Percentiles rank a stretch among this genome's conserved stretches.
Conservation (phyloP, 306 rosid species). For the Vigna unguiculata region DNA sequence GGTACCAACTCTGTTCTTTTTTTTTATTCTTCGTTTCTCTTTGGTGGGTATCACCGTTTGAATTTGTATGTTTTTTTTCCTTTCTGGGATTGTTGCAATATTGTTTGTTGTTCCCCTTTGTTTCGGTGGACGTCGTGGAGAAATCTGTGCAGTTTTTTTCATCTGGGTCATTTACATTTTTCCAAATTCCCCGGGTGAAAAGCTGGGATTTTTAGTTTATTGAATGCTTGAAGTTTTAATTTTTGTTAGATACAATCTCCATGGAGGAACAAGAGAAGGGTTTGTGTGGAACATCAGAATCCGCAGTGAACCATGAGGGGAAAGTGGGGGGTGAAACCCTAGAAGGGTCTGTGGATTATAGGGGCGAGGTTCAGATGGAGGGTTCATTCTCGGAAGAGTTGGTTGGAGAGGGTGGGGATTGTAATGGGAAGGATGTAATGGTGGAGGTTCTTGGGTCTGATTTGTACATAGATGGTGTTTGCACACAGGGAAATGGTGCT, state of each 20-base stretch:
- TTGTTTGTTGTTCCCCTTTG: not conserved
- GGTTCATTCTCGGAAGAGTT: slow-evolving; percentile 48
- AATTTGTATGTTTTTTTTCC: slow-evolving; percentile 20
- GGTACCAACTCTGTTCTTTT: slow-evolving; percentile 56
- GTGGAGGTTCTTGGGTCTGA: slow-evolving; percentile 81
- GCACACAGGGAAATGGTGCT: slow-evolving; percentile 52
- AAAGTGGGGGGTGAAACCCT: slow-evolving; percentile 51
- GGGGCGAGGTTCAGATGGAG: slow-evolving; percentile 40
- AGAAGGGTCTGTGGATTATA: slow-evolving; percentile 48
- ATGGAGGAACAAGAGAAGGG: slow-evolving; percentile 77
- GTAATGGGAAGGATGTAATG: slow-evolving; percentile 82
- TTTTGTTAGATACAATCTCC: slow-evolving; percentile 52
- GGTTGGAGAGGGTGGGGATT: slow-evolving; percentile 52
- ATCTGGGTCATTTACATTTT: slow-evolving; percentile 54
- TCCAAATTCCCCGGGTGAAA: slow-evolving; percentile 14
- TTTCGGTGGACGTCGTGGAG: slow-evolving; percentile 21
- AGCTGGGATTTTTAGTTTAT: not conserved
- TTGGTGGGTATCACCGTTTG: slow-evolving; percentile 21
- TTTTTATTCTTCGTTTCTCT: slow-evolving; percentile 1
- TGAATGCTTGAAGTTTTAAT: slow-evolving; percentile 42
- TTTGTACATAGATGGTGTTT: slow-evolving; percentile 85
- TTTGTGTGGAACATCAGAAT: slow-evolving; percentile 53
- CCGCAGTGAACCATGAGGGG: slow-evolving; percentile 51
- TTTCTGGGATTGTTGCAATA: slow-evolving; percentile 3
- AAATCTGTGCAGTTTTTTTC: slow-evolving; percentile 38